Percentiles rank a stretch among this genome's conserved stretches.
phyloP scores from a whole-genome alignment of 768 basidiomycete species.

The Boletus subparvulus region DNA sequence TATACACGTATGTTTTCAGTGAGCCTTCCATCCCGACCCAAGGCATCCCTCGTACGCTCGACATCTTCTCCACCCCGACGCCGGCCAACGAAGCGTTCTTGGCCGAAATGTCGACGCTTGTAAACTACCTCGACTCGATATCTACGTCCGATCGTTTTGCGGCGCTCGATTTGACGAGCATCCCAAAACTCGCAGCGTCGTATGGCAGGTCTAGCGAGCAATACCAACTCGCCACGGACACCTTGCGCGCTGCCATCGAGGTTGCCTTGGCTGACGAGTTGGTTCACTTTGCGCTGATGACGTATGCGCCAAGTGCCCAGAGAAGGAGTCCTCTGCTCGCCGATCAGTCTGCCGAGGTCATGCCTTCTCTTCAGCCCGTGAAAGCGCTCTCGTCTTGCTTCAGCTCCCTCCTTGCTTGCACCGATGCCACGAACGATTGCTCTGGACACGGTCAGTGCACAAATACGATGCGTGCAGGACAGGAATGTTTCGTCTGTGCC shows the following conservation, averaged over 20 bases:
- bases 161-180: slow-evolving; percentile 55
- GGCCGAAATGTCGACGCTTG: slow-evolving; percentile 43
- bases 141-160: slow-evolving; percentile 51
- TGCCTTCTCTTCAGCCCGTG: slow-evolving; percentile 49
- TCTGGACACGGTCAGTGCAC: slow-evolving; percentile 71
- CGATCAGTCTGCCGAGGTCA: slow-evolving; percentile 43
- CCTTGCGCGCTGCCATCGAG: slow-evolving; percentile 50
- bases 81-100: slow-evolving; percentile 40
- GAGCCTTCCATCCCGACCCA: slow-evolving; percentile 33
- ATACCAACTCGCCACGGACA: slow-evolving; percentile 46
- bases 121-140: slow-evolving; percentile 48
- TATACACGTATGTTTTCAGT: slow-evolving; percentile 55
- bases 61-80: slow-evolving; percentile 43
- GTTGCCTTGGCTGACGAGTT: slow-evolving; percentile 38
- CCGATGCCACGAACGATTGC: slow-evolving; percentile 61
- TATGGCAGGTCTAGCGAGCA: slow-evolving; percentile 55
- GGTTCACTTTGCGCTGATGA: slow-evolving; percentile 53
- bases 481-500: slow-evolving; percentile 48
- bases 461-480: slow-evolving; percentile 56
- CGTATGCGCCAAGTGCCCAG: slow-evolving; percentile 37
- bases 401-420: slow-evolving; percentile 51
- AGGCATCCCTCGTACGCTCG: slow-evolving; percentile 36
- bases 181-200: slow-evolving; percentile 46
- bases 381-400: slow-evolving; percentile 65
- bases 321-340: slow-evolving; percentile 43